Evolutionary conservation across 2,329 filamentous ascomycete species (phyloP), one percentile per base, ranked within the genome.

Genomic region (Septoria linicola): DNA sequence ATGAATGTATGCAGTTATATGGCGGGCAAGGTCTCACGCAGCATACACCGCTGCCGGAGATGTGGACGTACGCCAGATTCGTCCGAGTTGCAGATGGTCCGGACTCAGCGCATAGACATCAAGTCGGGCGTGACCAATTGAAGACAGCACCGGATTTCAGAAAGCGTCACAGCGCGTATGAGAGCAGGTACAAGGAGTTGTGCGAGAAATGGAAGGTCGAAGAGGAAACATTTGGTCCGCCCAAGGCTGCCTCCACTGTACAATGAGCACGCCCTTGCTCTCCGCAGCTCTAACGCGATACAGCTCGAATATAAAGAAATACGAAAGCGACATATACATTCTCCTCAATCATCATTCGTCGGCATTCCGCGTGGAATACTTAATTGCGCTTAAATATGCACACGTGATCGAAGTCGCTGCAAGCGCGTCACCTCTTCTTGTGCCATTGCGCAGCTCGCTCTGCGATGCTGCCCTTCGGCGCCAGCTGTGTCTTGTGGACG

Each of bases 1-100:
- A 97, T 76, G 87, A 90, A 55, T 92, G 92, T 1, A 84, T 97
- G 17, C 92, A 97, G 78, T 81, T 89, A 0, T 95, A 91, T 66
- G 92, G 92, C 54, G 92, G 85, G 53, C 89, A 87, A 3, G 92
- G 92, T 66, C 85, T 97, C 46, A 88, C 83, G 66, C 92, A 97
- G 77, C 92, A 97, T 67, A 96, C 92, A 1, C 91, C 92, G 17
- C 76, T 97, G 58, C 91, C 89, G 10, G 79, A 78, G 67, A 63
- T 66, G 64, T 66, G 59, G 49, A 64, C 62, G 14, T 64, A 66
- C 50, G 60, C 59, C 30, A 51, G 61, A 39, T 63, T 64, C 44
- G 63, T 65, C 47, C 40, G 62, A 27, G 60, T 65, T 40, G 63
- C 63, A 0, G 92, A 97, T 72, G 92, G 92, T 0, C 92, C 92